Percentiles rank a stretch among this genome's conserved stretches.
Evolutionary conservation across 805 yeast genomes (phyloP).

Genomic region (Ogataea kodamae): DNA sequence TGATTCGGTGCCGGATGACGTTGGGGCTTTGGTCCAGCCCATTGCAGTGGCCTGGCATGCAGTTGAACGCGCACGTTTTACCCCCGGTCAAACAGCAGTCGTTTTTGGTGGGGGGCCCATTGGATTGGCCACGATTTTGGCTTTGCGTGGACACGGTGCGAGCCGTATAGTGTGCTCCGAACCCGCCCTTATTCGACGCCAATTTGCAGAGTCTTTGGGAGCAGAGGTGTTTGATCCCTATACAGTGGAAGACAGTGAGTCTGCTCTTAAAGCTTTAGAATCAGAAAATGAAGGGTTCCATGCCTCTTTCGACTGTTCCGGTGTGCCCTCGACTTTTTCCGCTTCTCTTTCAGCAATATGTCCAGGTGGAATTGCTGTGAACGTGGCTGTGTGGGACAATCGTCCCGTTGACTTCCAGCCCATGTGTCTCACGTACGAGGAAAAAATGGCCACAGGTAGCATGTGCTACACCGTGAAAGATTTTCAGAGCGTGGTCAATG

Average conservation of each 20-base stretch:
- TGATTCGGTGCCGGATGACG: slow-evolving; percentile 18
- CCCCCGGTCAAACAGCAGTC: slow-evolving; percentile 44
- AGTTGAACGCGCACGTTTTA: slow-evolving; percentile 41
- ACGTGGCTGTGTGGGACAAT: slow-evolving; percentile 51
- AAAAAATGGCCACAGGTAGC: slow-evolving; percentile 43
- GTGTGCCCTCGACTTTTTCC: slow-evolving; percentile 44
- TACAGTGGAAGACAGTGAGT: slow-evolving; percentile 28
- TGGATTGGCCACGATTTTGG: slow-evolving; percentile 56
- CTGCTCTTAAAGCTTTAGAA: slow-evolving; percentile 33
- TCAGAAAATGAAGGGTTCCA: slow-evolving; percentile 46
- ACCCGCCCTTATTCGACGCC: slow-evolving; percentile 59
- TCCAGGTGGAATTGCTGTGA: slow-evolving; percentile 43
- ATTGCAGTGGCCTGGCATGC: slow-evolving; percentile 61
- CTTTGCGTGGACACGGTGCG: slow-evolving; percentile 46
- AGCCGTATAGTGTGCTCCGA: slow-evolving; percentile 55
- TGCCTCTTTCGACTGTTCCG: slow-evolving; percentile 52
- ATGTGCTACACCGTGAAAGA: slow-evolving; percentile 43
- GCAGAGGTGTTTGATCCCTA: slow-evolving; percentile 39
- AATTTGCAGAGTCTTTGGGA: slow-evolving; percentile 49
- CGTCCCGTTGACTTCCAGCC: slow-evolving; percentile 41
- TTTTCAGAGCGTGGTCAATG: slow-evolving; percentile 41
- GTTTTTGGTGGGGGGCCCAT: slow-evolving; percentile 63
- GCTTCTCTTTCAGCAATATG: slow-evolving; percentile 39
- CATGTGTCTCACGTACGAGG: slow-evolving; percentile 43
- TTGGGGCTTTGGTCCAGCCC: slow-evolving; percentile 58